phyloP scores from a whole-genome alignment of 2,329 filamentous ascomycete genomes.

The Ophiostoma piceae region DNA sequence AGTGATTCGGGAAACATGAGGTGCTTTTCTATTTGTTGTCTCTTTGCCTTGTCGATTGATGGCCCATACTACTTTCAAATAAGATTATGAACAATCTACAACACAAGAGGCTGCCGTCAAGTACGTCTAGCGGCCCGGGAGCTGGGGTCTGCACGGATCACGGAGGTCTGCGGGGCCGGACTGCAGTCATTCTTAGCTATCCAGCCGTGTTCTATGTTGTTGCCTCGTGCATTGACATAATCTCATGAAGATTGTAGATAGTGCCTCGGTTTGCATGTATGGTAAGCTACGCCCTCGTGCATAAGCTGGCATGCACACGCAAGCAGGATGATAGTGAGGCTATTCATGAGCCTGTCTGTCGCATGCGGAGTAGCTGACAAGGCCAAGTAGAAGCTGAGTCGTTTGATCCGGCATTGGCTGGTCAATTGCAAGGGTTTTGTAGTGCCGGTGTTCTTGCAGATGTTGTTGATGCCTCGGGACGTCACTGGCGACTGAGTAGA shows the following conservation, averaged over 20 bases:
- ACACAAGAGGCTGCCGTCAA: neutral
- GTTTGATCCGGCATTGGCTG: neutral
- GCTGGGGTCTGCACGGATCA: neutral
- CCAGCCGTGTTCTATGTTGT: too few species aligned
- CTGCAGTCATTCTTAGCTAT: neutral
- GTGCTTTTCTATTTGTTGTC: too few species aligned
- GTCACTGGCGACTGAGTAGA: neutral
- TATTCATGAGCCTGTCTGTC: neutral
- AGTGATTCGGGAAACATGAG: neutral
- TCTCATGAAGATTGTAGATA: too few species aligned
- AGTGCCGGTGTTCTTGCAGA: neutral
- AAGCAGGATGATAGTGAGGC: neutral
- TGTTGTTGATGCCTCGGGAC: too few species aligned
- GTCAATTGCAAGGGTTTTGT: neutral
- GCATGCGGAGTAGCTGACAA: neutral
- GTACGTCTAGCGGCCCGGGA: neutral
- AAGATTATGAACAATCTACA: neutral
- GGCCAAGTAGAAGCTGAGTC: neutral
- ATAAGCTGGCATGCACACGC: too few species aligned
- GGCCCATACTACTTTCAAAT: too few species aligned
- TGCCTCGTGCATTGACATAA: too few species aligned
- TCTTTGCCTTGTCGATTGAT: neutral
- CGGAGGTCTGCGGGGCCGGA: neutral
- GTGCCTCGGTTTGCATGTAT: neutral
- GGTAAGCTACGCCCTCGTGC: too few species aligned